These are phyloP conservation scores for Tetrahymena thermophila DNA, from an alignment of 73 alveolate species.

Conservation along the genomic window DNA sequence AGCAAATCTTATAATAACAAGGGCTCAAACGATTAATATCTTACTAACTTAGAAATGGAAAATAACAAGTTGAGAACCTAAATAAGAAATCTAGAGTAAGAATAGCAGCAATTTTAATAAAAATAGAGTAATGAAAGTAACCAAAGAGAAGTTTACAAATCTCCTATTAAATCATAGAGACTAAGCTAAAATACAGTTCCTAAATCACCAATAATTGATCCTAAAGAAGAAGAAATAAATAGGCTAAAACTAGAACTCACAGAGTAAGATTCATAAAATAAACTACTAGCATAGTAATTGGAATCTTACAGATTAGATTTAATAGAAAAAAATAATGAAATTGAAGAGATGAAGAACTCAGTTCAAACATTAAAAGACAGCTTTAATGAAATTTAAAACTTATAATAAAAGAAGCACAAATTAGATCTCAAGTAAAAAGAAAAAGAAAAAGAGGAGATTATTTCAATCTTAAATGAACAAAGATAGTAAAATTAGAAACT, in stretches of 20 bases:
- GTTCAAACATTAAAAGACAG: neutral
- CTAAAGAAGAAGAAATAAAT: neutral
- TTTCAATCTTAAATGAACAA: neutral
- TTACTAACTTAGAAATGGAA: neutral
- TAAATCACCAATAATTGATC: neutral
- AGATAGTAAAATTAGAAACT: neutral
- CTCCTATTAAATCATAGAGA: neutral
- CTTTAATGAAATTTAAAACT: neutral
- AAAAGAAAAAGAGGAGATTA: neutral
- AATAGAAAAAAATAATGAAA: neutral
- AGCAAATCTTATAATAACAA: neutral
- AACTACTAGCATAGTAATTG: neutral
- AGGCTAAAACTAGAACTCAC: neutral
- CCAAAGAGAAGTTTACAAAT: neutral
- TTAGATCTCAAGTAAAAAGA: neutral
- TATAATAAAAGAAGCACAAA: neutral
- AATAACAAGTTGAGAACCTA: neutral
- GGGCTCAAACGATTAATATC: neutral
- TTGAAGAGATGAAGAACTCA: neutral
- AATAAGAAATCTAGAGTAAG: neutral
- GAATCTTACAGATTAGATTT: neutral
- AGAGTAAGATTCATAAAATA: neutral
- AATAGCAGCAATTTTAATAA: neutral
- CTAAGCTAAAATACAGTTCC: neutral
- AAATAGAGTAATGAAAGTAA: neutral